phyloP scores from a whole-genome alignment of 192 early-diverging fungal species.

The Rhizophagus clarus region DNA sequence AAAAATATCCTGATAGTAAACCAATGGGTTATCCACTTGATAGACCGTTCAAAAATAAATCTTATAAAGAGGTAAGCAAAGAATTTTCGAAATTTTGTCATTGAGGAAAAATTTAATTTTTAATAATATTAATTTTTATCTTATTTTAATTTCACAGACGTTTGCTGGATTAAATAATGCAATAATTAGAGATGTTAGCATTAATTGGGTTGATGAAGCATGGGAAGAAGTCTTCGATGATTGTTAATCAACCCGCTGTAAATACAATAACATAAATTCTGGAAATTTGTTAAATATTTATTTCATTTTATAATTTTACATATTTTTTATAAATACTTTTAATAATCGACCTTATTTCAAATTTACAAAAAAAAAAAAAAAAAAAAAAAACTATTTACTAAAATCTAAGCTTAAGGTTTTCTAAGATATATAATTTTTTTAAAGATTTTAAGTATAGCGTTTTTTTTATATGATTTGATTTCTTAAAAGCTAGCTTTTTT shows the following conservation, averaged over 20 bases:
- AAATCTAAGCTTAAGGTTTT: too few species aligned
- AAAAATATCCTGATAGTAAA: neutral
- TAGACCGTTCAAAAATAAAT: constrained; percentile 11
- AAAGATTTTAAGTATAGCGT: too few species aligned
- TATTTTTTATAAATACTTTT: too few species aligned
- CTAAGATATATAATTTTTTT: too few species aligned
- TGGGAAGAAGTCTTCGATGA: neutral
- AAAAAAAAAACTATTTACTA: too few species aligned
- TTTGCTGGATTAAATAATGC: neutral
- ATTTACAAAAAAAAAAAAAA: too few species aligned
- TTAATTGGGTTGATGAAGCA: constrained; percentile 4
- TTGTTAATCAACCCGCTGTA: neutral
- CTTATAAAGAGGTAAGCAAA: neutral
- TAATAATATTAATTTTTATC: neutral
- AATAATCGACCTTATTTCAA: too few species aligned
- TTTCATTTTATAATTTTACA: too few species aligned
- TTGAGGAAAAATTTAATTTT: neutral
- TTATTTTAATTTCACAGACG: neutral
- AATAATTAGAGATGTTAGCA: neutral
- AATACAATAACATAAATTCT: neutral
- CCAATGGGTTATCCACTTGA: constrained; percentile 17
- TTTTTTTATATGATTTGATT: too few species aligned
- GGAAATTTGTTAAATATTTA: too few species aligned
- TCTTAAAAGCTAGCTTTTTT: too few species aligned
- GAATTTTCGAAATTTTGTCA: neutral